Base-by-base conservation (phyloP, 2,329 filamentous ascomycete genomes). In the Magnaporthiopsis poae region DNA sequence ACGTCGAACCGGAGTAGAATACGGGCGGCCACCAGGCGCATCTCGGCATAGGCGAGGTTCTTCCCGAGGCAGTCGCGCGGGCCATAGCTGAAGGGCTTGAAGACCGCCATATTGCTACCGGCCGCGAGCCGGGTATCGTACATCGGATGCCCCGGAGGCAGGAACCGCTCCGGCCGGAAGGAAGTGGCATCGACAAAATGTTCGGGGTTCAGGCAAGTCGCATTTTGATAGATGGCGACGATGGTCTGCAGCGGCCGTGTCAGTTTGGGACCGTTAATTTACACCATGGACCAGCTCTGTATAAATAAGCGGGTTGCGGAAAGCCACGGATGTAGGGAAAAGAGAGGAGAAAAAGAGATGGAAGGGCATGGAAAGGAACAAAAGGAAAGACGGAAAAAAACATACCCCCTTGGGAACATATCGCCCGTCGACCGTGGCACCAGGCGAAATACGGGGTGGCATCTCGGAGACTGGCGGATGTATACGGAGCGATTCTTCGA, bases 1-100 rank as follows among this genome's bases (percentile, higher is more conserved):
- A 80, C 62, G 63, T 80, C 78, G 65, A 80, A 80, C 56, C 76
- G 75, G 62, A 72, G 80, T 5, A 80, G 69, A 27, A 80, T 66
- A 21, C 74, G 74, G 11, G 77, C 75, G 2, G 80, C 67, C 29
- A 80, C 76, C 5, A 80, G 66, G 13, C 77, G 75, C 77, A 80
- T 79, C 69, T 80, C 78, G 39, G 73, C 73, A 63, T 78, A 78
- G 5, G 79, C 78, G 21, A 80, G 75, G 67, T 62, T 65, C 59
- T 62, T 61, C 1, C 64, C 64, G n/a, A 62, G 15, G 33, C 64
- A 65, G 35, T 65, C 64, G 15, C 64, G 56, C 12, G 62, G 62
- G n/a, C 46, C 65, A 31, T 63, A n/a, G 56, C n/a, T 67, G 59
- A 66, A 62, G 2, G 63, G 63, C 13, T 65, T 62, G 35, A 61